Evolutionary conservation across 305 asterid species (phyloP).

Genomic region (Fraxinus baroniana): DNA sequence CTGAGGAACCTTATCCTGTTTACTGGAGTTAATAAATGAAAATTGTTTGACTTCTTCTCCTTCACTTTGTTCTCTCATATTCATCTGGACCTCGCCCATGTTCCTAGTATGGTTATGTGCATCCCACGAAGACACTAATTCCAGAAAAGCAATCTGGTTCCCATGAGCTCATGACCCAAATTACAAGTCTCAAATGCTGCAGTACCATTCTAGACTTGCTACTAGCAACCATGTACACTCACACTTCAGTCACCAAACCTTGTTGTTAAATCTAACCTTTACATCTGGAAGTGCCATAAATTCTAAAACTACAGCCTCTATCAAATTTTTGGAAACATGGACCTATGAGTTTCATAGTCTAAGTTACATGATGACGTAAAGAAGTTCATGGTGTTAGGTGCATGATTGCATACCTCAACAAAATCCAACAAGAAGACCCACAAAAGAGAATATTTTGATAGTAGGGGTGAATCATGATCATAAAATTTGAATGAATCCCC

Average conservation of each 20-base stretch:
- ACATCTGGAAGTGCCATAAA: not conserved
- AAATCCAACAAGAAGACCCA: conserved; percentile 3
- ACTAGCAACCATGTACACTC: not conserved
- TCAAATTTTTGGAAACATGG: not conserved
- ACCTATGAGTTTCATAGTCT: not conserved
- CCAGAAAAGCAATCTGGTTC: not conserved
- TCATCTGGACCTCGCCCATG: not conserved
- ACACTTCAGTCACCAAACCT: not conserved
- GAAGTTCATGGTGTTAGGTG: not conserved
- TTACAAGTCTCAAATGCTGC: not conserved
- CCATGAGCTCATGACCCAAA: not conserved
- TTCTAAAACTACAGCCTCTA: not conserved
- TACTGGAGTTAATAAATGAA: not conserved
- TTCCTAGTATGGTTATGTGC: not conserved
- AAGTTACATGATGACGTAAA: not conserved
- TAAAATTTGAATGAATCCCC: conserved; percentile 7
- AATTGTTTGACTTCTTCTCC: not conserved
- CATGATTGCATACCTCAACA: conserved; percentile 14
- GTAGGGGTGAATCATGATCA: conserved; percentile 6
- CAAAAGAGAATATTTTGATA: conserved; percentile 2
- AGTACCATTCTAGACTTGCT: not conserved
- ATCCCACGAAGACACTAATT: not conserved
- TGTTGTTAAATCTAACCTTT: not conserved
- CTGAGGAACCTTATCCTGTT: not conserved
- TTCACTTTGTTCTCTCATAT: not conserved